Percentiles rank a stretch among this genome's conserved stretches.
These are phyloP conservation scores for Paecilomyces variotii DNA, from an alignment of 2,329 filamentous ascomycete species.

Conservation along the genomic window DNA sequence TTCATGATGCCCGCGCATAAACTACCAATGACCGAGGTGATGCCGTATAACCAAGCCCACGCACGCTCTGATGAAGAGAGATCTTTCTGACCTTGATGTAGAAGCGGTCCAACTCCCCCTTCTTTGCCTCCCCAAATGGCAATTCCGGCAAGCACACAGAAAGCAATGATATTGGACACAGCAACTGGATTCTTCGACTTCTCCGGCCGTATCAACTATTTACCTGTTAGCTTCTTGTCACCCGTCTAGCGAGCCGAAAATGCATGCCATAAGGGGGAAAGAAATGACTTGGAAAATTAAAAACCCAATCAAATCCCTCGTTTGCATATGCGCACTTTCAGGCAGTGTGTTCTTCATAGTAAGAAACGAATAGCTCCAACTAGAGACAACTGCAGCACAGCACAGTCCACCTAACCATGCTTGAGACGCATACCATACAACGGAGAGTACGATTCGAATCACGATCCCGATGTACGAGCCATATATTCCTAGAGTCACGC, in stretches of 20 bases:
- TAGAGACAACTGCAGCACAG: neutral
- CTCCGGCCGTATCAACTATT: conserved; percentile 4
- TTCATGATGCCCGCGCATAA: conserved; percentile 24
- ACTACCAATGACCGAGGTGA: conserved; percentile 22
- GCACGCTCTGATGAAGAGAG: conserved; percentile 1
- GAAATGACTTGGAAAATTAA: neutral
- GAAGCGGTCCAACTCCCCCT: neutral
- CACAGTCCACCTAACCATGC: neutral
- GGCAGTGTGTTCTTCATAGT: neutral
- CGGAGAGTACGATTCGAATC: neutral
- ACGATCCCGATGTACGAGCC: neutral
- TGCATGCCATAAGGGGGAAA: neutral
- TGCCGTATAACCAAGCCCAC: conserved; percentile 21
- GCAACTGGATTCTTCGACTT: conserved; percentile 3
- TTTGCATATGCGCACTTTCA: neutral
- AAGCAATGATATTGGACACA: conserved; percentile 3
- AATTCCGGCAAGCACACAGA: conserved; percentile 3
- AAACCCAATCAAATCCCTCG: neutral
- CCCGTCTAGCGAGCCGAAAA: neutral
- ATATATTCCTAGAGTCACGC: neutral
- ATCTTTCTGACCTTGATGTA: neutral
- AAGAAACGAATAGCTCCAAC: neutral
- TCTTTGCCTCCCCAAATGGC: conserved; percentile 1
- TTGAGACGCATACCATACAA: conserved; percentile 5
- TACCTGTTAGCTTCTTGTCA: neutral